Conservation (phyloP, 805 yeast genomes). For the Kluyveromyces wickerhamii region DNA sequence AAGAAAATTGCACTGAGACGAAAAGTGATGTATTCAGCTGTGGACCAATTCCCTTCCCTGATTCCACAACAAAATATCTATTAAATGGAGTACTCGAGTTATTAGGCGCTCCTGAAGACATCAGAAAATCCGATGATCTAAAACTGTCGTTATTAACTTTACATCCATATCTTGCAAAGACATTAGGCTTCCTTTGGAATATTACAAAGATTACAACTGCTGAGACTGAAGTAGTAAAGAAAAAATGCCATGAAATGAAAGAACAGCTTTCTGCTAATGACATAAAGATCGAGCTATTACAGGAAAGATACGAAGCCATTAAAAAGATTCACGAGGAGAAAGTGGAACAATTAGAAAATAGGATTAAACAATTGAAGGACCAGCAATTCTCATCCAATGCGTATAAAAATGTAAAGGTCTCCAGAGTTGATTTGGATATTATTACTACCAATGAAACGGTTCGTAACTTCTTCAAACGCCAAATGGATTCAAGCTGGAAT, state of each 20-base stretch:
- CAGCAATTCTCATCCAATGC: neutral
- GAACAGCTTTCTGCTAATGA: neutral
- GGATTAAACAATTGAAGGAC: neutral
- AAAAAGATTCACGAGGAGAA: constrained; percentile 1
- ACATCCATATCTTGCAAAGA: constrained; percentile 3
- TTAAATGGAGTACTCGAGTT: constrained; percentile 3
- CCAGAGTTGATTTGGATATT: constrained; percentile 1
- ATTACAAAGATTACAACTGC: constrained; percentile 1
- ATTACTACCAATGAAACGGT: neutral
- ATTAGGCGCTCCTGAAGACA: constrained; percentile 5
- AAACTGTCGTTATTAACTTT: constrained; percentile 3
- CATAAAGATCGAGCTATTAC: neutral
- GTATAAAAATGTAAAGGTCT: constrained; percentile 1
- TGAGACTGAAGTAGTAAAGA: neutral
- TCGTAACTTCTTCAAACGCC: neutral
- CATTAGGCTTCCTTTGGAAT: constrained; percentile 4
- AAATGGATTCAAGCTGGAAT: neutral
- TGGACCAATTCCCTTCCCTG: constrained; percentile 1
- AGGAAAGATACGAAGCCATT: neutral
- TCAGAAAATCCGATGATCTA: constrained; percentile 2
- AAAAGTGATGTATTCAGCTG: neutral
- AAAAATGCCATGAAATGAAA: neutral
- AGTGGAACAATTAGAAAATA: neutral
- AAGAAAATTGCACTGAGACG: too few species aligned
- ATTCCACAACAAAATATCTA: constrained; percentile 1